Conservation (phyloP, 495 filamentous ascomycete species). For the Aspergillus saccharolyticus region DNA sequence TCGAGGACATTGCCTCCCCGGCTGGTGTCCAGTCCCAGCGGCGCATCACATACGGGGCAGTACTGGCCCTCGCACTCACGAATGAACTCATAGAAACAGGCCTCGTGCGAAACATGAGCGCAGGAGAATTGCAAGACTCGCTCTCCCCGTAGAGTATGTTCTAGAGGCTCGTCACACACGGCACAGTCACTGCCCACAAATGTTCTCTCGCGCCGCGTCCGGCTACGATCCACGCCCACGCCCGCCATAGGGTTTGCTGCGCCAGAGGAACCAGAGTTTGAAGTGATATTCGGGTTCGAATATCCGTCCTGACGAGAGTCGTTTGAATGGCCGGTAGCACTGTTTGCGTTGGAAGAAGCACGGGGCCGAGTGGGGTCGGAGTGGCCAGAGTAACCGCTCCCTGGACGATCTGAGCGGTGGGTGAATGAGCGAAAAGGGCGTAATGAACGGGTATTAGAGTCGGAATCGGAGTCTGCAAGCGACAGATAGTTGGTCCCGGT, state of each 20-base stretch:
- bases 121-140: conserved; percentile 95
- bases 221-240: conserved; percentile 72
- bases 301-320: conserved; percentile 17
- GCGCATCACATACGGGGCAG: conserved; percentile 92
- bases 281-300: conserved; percentile 25
- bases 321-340: conserved; percentile 18
- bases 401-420: conserved; percentile 31
- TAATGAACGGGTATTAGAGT: conserved; percentile 33
- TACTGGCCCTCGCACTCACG: conserved; percentile 91
- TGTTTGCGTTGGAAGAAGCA: conserved; percentile 25
- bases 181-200: conserved; percentile 94
- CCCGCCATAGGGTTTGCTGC: conserved; percentile 61
- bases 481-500: conserved; percentile 8
- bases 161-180: conserved; percentile 94
- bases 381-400: conserved; percentile 26
- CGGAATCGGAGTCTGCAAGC: conserved; percentile 29
- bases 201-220: conserved; percentile 83
- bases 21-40: conserved; percentile 88
- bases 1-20: conserved; percentile 92
- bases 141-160: conserved; percentile 94
- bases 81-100: conserved; percentile 99
- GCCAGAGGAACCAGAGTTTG: conserved; percentile 41
- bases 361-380: conserved; percentile 24
- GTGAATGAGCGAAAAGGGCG: conserved; percentile 29
- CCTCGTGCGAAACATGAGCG: conserved; percentile 92